Base-by-base conservation (phyloP, 352 stramenopile species). In the Globisporangium perplexum region DNA sequence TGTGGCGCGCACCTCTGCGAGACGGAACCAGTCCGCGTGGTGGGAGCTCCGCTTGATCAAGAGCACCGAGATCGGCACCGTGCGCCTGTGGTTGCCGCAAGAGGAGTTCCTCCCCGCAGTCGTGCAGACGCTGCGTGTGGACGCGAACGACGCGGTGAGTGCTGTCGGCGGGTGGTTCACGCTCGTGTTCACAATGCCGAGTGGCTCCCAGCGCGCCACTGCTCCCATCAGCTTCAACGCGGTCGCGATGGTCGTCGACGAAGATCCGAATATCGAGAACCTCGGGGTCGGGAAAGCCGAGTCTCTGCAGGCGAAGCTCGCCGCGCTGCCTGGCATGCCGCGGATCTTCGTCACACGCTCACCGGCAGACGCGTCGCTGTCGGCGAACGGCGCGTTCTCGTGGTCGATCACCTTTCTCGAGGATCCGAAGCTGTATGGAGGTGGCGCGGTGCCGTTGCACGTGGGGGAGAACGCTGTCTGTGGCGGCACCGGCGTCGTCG, bases 381-480 rank as follows among this genome's bases (percentile, higher is more conserved):
- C 75, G 14, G 36, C 41, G 0, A 72, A 78, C 18, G 77, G 75
- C 24, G 73, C 67, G 18, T 90, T 87, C 46, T 68, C 69, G 28
- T 90, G 80, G 80, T 71, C 66, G 0, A 79, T 90, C 36, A 90
- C 80, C 15, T 90, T 90, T 48, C 61, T 90, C 0, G 53, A 73
- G 3, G 62, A 77, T 22, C 50, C 70, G 12, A 63, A 52, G 0
- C 49, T 71, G 7, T 55, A 61, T 8, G 51, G 28, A 15, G 47
- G 28, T 0, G 30, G 44, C 7, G 28, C 22, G 0, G 41, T 59
- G 1, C 62, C 68, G 8, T 49, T 88, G 10, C 41, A 63, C 12
- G 44, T 81, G 2, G 63, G 62, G 0, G 14, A 33, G 8, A 85
- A 85, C 31, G 63, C 58, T 8, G 55, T 88, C 2, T 86, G 70